These are phyloP conservation scores for Yamadazyma membranifaciens DNA, from an alignment of 1,139 yeast species.

Conservation along the genomic window DNA sequence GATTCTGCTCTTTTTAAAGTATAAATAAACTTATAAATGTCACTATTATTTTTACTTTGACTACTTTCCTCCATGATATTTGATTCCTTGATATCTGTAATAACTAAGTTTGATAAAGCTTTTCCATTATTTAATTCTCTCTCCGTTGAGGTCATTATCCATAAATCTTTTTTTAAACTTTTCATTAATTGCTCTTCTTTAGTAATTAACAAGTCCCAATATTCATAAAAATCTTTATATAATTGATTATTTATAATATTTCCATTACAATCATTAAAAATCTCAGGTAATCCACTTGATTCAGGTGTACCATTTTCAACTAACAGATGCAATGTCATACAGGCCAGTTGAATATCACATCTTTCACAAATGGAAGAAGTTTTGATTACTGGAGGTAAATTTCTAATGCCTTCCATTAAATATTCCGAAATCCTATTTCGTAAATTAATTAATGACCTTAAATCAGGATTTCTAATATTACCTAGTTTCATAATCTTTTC, in stretches of 20 bases:
- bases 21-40: slow-evolving; percentile 36
- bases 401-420: slow-evolving; percentile 48
- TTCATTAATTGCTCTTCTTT: slow-evolving; percentile 67
- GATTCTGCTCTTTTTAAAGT: slow-evolving; percentile 40
- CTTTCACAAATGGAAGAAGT: slow-evolving; percentile 61
- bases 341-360: slow-evolving; percentile 60
- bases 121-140: slow-evolving; percentile 63
- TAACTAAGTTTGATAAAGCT: slow-evolving; percentile 49
- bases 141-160: slow-evolving; percentile 60
- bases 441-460: slow-evolving; percentile 62
- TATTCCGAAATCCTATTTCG: slow-evolving; percentile 69
- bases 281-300: slow-evolving; percentile 47
- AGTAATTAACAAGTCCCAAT: slow-evolving; percentile 75
- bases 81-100: slow-evolving; percentile 25
- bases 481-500: slow-evolving; percentile 54
- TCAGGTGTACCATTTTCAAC: slow-evolving; percentile 55
- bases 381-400: slow-evolving; percentile 59
- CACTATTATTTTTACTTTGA: slow-evolving; percentile 17
- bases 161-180: slow-evolving; percentile 59
- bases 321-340: slow-evolving; percentile 68
- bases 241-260: slow-evolving; percentile 42
- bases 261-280: slow-evolving; percentile 46
- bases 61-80: no score
- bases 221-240: slow-evolving; percentile 55
- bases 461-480: slow-evolving; percentile 54